A percentile compares a stretch with the other conserved stretches of the same genome.
Evolutionary conservation across 176 grass and related monocot genomes (phyloP).

Genomic region (Otatea glauca): DNA sequence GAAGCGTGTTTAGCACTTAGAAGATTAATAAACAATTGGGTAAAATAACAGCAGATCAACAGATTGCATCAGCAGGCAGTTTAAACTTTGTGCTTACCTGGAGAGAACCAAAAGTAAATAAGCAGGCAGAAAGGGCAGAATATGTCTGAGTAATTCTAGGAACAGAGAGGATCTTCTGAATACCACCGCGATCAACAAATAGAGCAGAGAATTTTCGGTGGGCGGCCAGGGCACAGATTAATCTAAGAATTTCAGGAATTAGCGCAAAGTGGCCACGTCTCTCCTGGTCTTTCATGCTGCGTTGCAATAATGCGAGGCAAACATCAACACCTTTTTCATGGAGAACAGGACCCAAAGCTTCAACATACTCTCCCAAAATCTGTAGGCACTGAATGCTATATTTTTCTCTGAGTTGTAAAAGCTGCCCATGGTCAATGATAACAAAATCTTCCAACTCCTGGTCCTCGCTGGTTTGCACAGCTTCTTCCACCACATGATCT

Average conservation of each 20-base stretch:
- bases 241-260: constrained; percentile 81
- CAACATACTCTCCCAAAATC: constrained; percentile 92
- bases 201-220: constrained; percentile 92
- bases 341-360: constrained; percentile 94
- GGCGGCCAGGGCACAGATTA: constrained; percentile 87
- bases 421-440: constrained; percentile 64
- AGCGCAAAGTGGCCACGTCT: constrained; percentile 51
- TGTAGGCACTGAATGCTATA: constrained; percentile 92
- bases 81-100: constrained; percentile 57
- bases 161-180: constrained; percentile 91
- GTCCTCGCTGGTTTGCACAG: constrained; percentile 59
- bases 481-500: constrained; percentile 47
- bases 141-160: constrained; percentile 71
- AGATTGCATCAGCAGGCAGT: constrained; percentile 15
- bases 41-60: background rate
- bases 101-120: constrained; percentile 96
- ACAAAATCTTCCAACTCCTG: constrained; percentile 75
- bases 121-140: constrained; percentile 80
- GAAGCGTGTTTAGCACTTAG: constrained; percentile 26
- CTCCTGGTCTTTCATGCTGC: constrained; percentile 67
- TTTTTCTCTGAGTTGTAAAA: constrained; percentile 78
- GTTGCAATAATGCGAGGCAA: constrained; percentile 80
- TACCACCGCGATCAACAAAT: constrained; percentile 96
- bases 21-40: background rate
- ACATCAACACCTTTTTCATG: constrained; percentile 99